These are phyloP conservation scores for Ophiosphaerella herpotricha DNA, from an alignment of 2,329 filamentous ascomycete species.

Conservation along the genomic window DNA sequence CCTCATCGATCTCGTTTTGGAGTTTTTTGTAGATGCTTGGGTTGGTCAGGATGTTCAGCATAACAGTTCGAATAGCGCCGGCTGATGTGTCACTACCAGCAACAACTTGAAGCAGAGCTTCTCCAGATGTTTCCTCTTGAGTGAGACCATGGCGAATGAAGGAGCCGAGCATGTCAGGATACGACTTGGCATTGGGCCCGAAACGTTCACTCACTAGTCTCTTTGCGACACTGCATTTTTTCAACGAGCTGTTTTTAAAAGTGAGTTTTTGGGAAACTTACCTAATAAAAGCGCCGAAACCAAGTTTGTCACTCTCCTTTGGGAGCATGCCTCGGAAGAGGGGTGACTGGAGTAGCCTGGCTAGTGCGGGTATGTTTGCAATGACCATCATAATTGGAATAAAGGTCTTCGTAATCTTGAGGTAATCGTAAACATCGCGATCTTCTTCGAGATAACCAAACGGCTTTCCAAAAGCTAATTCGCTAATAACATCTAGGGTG, in stretches of 20 bases:
- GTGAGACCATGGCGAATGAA: conserved; percentile 54
- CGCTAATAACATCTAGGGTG: conserved; percentile 60
- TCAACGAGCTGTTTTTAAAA: neutral
- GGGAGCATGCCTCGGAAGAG: conserved; percentile 20
- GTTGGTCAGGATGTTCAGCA: conserved; percentile 57
- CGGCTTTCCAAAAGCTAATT: conserved; percentile 55
- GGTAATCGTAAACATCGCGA: conserved; percentile 51
- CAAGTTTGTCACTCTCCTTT: conserved; percentile 50
- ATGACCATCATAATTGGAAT: conserved; percentile 22
- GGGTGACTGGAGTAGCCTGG: conserved; percentile 19
- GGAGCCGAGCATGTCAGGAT: conserved; percentile 57
- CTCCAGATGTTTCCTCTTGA: conserved; percentile 48
- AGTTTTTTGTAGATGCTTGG: conserved; percentile 51
- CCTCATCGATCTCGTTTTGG: conserved; percentile 50
- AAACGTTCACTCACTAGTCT: conserved; percentile 55
- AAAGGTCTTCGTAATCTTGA: conserved; percentile 48
- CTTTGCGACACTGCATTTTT: conserved; percentile 46
- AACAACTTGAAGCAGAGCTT: conserved; percentile 53
- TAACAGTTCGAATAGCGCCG: conserved; percentile 55
- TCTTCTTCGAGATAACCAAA: conserved; percentile 58
- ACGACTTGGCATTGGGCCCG: conserved; percentile 46
- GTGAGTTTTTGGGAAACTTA: conserved; percentile 3
- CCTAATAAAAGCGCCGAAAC: conserved; percentile 46
- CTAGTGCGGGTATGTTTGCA: conserved; percentile 18
- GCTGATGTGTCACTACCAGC: conserved; percentile 63